Percentiles rank a stretch among this genome's conserved stretches.
These are phyloP conservation scores for Sungouiozyma ichnusensis DNA, from an alignment of 805 yeast genomes.

Conservation along the genomic window DNA sequence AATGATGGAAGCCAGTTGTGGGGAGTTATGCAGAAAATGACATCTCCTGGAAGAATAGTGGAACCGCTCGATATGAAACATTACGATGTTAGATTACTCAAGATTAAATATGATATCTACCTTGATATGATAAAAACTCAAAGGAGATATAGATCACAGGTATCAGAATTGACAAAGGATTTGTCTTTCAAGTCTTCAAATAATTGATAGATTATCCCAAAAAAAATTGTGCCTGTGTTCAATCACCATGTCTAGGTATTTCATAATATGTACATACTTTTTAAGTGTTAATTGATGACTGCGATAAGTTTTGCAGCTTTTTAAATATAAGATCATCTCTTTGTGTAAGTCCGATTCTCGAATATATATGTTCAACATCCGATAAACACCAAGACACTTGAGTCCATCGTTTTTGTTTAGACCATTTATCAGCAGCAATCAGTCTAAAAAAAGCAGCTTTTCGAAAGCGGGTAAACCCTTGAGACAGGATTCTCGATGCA, in stretches of 20 bases:
- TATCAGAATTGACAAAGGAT: conserved; percentile 45
- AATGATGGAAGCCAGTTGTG: conserved; percentile 40
- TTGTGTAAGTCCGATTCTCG: conserved; percentile 10
- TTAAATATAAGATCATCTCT: conserved; percentile 16
- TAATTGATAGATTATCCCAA: no score
- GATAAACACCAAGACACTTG: conserved; percentile 25
- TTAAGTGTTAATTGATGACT: neutral
- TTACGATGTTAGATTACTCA: conserved; percentile 61
- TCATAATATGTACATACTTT: neutral
- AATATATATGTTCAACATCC: conserved; percentile 27
- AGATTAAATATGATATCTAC: conserved; percentile 75
- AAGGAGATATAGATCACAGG: conserved; percentile 51
- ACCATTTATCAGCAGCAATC: conserved; percentile 67
- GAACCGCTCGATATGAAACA: conserved; percentile 44
- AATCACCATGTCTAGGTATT: neutral
- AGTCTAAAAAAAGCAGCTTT: conserved; percentile 72
- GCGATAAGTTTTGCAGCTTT: conserved; percentile 9
- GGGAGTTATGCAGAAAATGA: conserved; percentile 76
- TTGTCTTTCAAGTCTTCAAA: no score
- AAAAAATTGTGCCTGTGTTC: neutral
- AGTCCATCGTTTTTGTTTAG: conserved; percentile 27
- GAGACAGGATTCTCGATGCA: conserved; percentile 25
- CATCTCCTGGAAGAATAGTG: conserved; percentile 76
- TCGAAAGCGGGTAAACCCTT: conserved; percentile 53
- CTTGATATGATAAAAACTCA: conserved; percentile 81